Evolutionary conservation across 257 asterid genomes (phyloP).

Genomic region (Jacaranda mimosifolia): DNA sequence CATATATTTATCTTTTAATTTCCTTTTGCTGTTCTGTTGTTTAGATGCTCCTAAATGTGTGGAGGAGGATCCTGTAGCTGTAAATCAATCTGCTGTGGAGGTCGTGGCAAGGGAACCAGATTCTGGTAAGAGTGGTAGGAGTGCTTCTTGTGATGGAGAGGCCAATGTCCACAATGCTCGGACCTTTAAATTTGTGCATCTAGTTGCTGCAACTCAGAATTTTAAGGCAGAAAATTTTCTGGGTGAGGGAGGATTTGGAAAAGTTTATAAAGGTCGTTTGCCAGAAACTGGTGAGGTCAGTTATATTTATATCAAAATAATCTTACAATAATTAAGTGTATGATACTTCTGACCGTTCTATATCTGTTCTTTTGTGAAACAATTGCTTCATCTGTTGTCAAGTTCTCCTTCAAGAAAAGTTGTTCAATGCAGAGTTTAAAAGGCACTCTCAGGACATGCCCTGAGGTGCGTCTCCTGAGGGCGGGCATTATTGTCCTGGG

Average conservation of each 20-base stretch:
- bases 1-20: conserved; percentile 9
- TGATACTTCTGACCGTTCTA: too few species aligned
- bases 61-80: conserved; percentile 48
- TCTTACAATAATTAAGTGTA: background rate
- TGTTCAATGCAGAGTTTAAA: background rate
- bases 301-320: conserved; percentile 36
- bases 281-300: conserved; percentile 59
- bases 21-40: conserved; percentile 33
- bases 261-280: conserved; percentile 59
- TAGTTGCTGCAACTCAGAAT: conserved; percentile 52
- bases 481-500: too few species aligned
- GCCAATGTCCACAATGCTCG: conserved; percentile 32
- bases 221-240: conserved; percentile 50
- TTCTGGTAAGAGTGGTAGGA: background rate
- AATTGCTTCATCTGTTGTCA: background rate
- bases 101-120: conserved; percentile 29
- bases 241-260: conserved; percentile 73
- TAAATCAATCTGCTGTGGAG: conserved; percentile 42
- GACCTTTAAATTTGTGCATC: conserved; percentile 40
- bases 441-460: too few species aligned
- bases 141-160: conserved; percentile 33
- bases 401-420: background rate
- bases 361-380: too few species aligned
- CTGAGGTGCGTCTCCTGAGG: too few species aligned
- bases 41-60: conserved; percentile 43